phyloP scores from a whole-genome alignment of 2,329 filamentous ascomycete species.

The Tothia fuscella region DNA sequence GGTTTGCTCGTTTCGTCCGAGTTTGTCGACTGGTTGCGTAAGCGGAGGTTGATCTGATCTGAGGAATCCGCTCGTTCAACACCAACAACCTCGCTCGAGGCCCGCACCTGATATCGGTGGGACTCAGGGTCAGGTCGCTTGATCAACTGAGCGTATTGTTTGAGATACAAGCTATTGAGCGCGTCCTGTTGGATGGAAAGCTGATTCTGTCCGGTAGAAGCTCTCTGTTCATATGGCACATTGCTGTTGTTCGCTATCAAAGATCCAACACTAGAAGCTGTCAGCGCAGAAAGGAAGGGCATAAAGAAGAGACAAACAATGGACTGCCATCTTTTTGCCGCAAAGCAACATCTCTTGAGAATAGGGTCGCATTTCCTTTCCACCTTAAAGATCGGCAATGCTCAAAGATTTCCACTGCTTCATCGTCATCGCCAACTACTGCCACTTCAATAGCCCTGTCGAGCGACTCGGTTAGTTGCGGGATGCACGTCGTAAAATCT shows the following conservation, averaged over 20 bases:
- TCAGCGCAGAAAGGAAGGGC: not conserved
- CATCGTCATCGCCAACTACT: constrained; percentile 7
- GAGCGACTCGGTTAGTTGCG: not conserved
- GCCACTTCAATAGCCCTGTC: constrained; percentile 3
- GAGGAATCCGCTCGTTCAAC: not conserved
- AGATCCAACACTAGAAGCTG: not conserved
- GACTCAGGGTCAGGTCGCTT: not conserved
- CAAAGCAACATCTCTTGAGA: not conserved
- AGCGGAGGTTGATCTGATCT: not conserved
- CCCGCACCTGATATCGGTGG: not conserved
- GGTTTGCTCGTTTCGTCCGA: not conserved
- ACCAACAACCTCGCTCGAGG: not conserved
- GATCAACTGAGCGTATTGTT: constrained; percentile 1
- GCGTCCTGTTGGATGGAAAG: not conserved
- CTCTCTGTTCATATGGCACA: no score
- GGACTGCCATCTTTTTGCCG: constrained; percentile 5
- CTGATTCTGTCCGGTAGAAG: no score
- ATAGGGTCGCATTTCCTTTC: constrained; percentile 1
- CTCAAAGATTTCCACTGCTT: constrained; percentile 8
- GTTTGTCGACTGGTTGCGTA: not conserved
- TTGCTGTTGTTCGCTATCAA: not conserved
- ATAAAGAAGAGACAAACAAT: not conserved
- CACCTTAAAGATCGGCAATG: not conserved
- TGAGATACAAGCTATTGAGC: constrained; percentile 1
- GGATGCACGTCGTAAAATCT: constrained; percentile 1